phyloP scores from a whole-genome alignment of 2,329 filamentous ascomycete species.

The Xylaria sp. region DNA sequence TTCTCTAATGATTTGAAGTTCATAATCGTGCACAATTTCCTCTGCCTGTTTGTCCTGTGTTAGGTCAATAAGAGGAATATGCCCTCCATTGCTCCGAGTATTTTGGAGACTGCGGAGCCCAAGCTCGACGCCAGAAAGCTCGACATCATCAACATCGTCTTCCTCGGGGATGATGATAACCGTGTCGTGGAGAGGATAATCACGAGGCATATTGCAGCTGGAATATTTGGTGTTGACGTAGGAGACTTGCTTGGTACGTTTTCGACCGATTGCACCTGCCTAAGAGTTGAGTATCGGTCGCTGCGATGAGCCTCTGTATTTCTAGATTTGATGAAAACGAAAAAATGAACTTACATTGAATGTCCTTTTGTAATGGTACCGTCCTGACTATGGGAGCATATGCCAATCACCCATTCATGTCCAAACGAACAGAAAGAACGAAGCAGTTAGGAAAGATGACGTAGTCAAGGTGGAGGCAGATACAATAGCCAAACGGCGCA shows the following conservation, averaged over 20 bases:
- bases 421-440: not conserved
- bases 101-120: not conserved
- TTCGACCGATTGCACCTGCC: not conserved
- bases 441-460: not conserved
- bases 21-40: not conserved
- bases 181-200: not conserved
- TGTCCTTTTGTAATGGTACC: too few relatives aligned
- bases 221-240: not conserved
- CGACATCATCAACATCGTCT: not conserved
- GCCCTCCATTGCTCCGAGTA: not conserved
- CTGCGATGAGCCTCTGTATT: too few relatives aligned
- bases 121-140: not conserved
- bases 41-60: not conserved
- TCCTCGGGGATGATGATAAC: slow-evolving; percentile 9
- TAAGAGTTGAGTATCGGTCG: not conserved
- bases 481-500: too few relatives aligned
- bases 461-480: too few relatives aligned
- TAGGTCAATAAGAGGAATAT: not conserved
- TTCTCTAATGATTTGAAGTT: not conserved
- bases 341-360: too few relatives aligned
- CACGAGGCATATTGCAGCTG: not conserved
- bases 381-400: too few relatives aligned
- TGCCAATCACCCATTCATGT: not conserved
- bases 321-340: too few relatives aligned
- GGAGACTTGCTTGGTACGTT: not conserved